A percentile compares a stretch with the other conserved stretches of the same genome.
phyloP scores from a whole-genome alignment of 768 basidiomycete genomes.

The Pleurotus platypus region DNA sequence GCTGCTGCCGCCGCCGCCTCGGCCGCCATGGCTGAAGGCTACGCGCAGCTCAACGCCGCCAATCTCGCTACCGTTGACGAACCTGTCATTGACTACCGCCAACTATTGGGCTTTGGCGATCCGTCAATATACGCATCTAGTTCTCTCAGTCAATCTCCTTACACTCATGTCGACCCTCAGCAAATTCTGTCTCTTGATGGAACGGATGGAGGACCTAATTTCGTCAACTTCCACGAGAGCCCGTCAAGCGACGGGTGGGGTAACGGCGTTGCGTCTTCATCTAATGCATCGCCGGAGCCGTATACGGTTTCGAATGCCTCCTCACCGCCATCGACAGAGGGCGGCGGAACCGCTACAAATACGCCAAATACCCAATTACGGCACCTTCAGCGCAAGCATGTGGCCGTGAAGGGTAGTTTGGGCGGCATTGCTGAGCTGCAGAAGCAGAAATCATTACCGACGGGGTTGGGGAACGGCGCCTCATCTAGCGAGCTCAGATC shows the following conservation, averaged over 20 bases:
- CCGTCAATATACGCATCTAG: conserved; percentile 37
- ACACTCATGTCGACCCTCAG: conserved; percentile 89
- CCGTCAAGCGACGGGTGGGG: conserved; percentile 84
- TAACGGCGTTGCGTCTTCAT: conserved; percentile 61
- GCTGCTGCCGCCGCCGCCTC: conserved; percentile 63
- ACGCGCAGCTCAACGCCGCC: conserved; percentile 61
- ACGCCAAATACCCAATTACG: neutral
- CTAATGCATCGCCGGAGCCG: conserved; percentile 74
- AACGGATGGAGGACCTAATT: conserved; percentile 38
- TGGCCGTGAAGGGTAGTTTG: conserved; percentile 50
- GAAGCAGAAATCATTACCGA: conserved; percentile 44
- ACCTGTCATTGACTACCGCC: conserved; percentile 53
- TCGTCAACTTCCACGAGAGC: conserved; percentile 62
- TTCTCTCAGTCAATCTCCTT: conserved; percentile 42
- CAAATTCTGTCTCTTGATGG: conserved; percentile 56
- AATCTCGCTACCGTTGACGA: conserved; percentile 55
- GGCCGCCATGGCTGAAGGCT: conserved; percentile 69
- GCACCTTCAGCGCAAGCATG: conserved; percentile 52
- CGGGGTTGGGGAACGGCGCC: conserved; percentile 15
- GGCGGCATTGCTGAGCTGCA: conserved; percentile 41
- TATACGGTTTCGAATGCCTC: conserved; percentile 67
- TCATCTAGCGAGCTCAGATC: conserved; percentile 42
- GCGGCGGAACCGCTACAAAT: conserved; percentile 20
- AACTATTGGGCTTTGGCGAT: conserved; percentile 62
- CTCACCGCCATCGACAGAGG: conserved; percentile 68